These are phyloP conservation scores for Begonia masoniana DNA, from an alignment of 306 rosid species.

Conservation along the genomic window DNA sequence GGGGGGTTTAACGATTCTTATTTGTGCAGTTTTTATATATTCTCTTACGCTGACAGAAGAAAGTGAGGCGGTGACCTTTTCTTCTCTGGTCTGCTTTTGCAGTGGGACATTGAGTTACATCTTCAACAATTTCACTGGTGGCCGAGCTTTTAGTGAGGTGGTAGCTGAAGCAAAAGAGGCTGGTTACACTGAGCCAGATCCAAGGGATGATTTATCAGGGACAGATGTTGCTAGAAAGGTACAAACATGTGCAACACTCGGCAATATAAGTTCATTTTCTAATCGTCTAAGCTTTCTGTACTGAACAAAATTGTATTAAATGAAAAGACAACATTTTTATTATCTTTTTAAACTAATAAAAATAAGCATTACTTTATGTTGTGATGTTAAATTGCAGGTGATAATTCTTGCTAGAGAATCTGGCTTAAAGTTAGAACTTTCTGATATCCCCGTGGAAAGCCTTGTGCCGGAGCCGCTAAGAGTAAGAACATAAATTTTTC, in stretches of 20 bases:
- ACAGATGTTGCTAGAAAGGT: slow-evolving; percentile 98
- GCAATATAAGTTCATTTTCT: too few relatives aligned
- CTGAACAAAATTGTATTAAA: too few relatives aligned
- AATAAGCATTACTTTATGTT: not conserved
- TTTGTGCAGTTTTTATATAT: too few relatives aligned
- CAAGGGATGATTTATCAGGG: slow-evolving; percentile 95
- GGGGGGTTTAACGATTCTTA: too few relatives aligned
- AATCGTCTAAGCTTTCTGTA: too few relatives aligned
- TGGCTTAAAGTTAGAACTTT: slow-evolving; percentile 80
- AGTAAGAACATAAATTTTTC: slow-evolving; percentile 23
- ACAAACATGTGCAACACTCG: not conserved
- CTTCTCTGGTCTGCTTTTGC: slow-evolving; percentile 30
- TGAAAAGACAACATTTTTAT: too few relatives aligned
- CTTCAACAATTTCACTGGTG: slow-evolving; percentile 67
- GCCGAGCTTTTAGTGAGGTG: slow-evolving; percentile 71
- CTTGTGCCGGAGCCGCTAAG: slow-evolving; percentile 83
- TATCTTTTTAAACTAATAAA: not conserved
- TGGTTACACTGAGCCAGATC: slow-evolving; percentile 98
- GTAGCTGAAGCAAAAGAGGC: slow-evolving; percentile 90
- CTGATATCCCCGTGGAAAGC: slow-evolving; percentile 79
- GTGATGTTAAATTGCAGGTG: slow-evolving; percentile 38
- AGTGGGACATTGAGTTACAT: slow-evolving; percentile 98
- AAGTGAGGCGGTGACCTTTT: not conserved
- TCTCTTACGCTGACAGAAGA: too few relatives aligned
- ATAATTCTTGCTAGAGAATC: slow-evolving; percentile 96